Conservation (phyloP, 148 eudicot genomes). For the Rheum nobile region DNA sequence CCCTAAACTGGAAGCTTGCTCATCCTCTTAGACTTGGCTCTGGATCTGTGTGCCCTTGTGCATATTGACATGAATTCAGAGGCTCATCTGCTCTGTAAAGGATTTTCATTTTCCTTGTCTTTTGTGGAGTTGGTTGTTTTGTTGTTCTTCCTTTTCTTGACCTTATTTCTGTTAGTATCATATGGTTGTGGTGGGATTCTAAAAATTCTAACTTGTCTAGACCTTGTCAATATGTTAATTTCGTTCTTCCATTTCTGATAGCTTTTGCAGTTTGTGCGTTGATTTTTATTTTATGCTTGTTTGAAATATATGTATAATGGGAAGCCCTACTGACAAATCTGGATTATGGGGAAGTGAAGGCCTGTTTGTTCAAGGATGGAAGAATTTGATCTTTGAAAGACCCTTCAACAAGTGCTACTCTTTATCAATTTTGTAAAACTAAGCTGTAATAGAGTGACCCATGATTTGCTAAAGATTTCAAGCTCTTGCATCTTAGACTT, state of each 20-base stretch:
- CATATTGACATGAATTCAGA: background rate
- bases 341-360: too few species aligned
- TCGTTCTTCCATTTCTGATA: background rate
- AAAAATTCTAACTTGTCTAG: background rate
- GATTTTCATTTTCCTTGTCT: background rate
- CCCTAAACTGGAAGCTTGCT: constrained; percentile 87
- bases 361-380: too few species aligned
- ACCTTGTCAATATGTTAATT: background rate
- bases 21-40: constrained; percentile 20
- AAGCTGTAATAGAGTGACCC: too few species aligned
- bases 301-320: too few species aligned
- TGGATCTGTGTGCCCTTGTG: background rate
- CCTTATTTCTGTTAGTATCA: background rate
- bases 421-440: too few species aligned
- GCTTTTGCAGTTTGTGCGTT: too few species aligned
- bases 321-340: too few species aligned
- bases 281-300: too few species aligned
- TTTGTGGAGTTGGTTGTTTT: background rate
- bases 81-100: background rate
- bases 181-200: background rate
- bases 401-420: too few species aligned
- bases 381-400: too few species aligned
- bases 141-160: background rate
- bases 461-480: too few species aligned
- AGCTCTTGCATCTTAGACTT: too few species aligned